Conservation (phyloP, 768 basidiomycete species). For the Macrolepiota albuminosa region DNA sequence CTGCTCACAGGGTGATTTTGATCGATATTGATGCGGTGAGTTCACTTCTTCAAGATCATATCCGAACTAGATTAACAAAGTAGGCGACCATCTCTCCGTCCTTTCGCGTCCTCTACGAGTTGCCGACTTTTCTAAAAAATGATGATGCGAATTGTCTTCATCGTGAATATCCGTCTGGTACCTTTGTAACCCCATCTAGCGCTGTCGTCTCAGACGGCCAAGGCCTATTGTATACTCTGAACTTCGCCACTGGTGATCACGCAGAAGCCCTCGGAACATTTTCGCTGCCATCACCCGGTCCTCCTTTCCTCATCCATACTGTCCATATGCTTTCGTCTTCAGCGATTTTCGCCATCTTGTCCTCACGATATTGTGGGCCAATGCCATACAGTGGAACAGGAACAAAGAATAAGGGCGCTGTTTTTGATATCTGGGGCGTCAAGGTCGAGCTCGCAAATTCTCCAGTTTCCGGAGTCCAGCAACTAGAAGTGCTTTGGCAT, state of each 20-base stretch:
- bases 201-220: constrained; percentile 66
- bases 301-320: constrained; percentile 28
- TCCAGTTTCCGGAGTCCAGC: constrained; percentile 26
- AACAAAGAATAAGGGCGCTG: constrained; percentile 15
- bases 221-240: constrained; percentile 62
- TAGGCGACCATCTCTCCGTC: constrained; percentile 49
- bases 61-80: constrained; percentile 22
- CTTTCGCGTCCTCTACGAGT: constrained; percentile 53
- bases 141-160: constrained; percentile 36
- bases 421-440: constrained; percentile 67
- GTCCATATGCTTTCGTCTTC: constrained; percentile 3
- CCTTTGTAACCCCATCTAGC: constrained; percentile 44
- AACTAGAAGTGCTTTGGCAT: constrained; percentile 62
- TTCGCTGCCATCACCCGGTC: constrained; percentile 39
- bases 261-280: constrained; percentile 50
- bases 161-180: constrained; percentile 72
- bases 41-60: not conserved
- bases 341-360: constrained; percentile 1
- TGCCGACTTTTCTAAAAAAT: constrained; percentile 49
- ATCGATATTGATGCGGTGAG: constrained; percentile 59
- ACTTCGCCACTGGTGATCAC: constrained; percentile 31
- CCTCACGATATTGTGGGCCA: constrained; percentile 2
- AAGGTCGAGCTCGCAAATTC: constrained; percentile 40
- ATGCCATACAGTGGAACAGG: not conserved
- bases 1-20: constrained; percentile 52